phyloP scores from a whole-genome alignment of 768 basidiomycete genomes.

The Agaricus blazei region DNA sequence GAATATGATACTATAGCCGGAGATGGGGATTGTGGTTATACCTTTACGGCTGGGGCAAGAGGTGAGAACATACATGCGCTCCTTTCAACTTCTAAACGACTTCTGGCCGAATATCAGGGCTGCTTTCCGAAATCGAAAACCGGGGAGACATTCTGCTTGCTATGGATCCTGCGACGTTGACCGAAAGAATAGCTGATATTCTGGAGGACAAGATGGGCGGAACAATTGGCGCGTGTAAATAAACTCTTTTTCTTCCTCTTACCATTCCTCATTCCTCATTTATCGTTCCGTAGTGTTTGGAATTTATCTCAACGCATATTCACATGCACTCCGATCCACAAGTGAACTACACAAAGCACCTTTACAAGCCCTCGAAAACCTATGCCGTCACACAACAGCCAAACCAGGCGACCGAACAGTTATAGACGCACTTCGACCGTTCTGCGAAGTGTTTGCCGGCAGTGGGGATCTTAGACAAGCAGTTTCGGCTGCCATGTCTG shows the following conservation, averaged over 20 bases:
- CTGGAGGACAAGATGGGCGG: constrained; percentile 52
- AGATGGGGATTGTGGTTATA: constrained; percentile 61
- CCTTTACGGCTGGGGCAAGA: constrained; percentile 45
- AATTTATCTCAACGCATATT: constrained; percentile 37
- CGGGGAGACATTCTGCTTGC: background rate
- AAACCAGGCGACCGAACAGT: constrained; percentile 52
- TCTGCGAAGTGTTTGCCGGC: constrained; percentile 29
- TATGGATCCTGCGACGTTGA: constrained; percentile 16
- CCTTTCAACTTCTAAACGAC: too few relatives aligned
- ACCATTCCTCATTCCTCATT: background rate
- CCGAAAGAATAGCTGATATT: constrained; percentile 30
- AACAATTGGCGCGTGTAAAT: constrained; percentile 46
- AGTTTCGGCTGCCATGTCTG: constrained; percentile 31
- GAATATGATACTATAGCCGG: constrained; percentile 55
- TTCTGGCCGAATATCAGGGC: background rate
- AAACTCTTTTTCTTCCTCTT: constrained; percentile 2
- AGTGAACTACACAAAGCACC: constrained; percentile 11
- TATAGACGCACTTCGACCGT: constrained; percentile 47
- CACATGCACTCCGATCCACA: constrained; percentile 14
- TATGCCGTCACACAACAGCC: constrained; percentile 42
- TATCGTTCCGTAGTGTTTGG: constrained; percentile 29
- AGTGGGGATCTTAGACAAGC: constrained; percentile 23
- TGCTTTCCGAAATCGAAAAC: background rate
- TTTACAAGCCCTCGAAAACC: constrained; percentile 21
- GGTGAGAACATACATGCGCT: constrained; percentile 14